Percentiles rank a stretch among this genome's conserved stretches.
These are phyloP conservation scores for Solanum chacoense DNA, from an alignment of 305 asterid species.

Conservation along the genomic window DNA sequence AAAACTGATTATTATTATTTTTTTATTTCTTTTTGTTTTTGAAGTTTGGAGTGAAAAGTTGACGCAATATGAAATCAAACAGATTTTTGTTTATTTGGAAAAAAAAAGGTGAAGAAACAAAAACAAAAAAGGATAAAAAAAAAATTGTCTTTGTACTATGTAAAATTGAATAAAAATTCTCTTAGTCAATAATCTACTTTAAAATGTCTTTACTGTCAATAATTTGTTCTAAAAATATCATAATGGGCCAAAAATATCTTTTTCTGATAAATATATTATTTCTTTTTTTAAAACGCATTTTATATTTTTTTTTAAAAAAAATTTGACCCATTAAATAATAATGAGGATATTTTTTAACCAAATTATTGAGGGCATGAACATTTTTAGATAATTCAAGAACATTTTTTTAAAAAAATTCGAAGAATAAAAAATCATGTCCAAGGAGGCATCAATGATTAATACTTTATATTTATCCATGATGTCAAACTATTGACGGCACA, in stretches of 20 bases:
- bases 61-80: background rate
- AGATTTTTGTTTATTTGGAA: too few relatives aligned
- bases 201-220: too few relatives aligned
- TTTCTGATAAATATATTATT: too few relatives aligned
- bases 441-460: background rate
- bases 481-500: background rate
- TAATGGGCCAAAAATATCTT: background rate
- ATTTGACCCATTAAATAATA: too few relatives aligned
- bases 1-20: too few relatives aligned
- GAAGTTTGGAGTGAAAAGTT: background rate
- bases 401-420: too few relatives aligned
- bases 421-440: background rate
- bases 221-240: background rate
- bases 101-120: too few relatives aligned
- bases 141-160: background rate
- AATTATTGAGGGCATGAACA: too few relatives aligned
- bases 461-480: background rate
- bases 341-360: too few relatives aligned
- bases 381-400: background rate
- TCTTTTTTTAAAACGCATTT: rapidly evolving
- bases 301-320: too few relatives aligned
- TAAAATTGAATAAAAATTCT: background rate
- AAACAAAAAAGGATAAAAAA: background rate
- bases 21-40: too few relatives aligned
- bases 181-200: too few relatives aligned